These are phyloP conservation scores for Ophiocordyceps unilateralis DNA, from an alignment of 2,329 filamentous ascomycete species.

Conservation along the genomic window DNA sequence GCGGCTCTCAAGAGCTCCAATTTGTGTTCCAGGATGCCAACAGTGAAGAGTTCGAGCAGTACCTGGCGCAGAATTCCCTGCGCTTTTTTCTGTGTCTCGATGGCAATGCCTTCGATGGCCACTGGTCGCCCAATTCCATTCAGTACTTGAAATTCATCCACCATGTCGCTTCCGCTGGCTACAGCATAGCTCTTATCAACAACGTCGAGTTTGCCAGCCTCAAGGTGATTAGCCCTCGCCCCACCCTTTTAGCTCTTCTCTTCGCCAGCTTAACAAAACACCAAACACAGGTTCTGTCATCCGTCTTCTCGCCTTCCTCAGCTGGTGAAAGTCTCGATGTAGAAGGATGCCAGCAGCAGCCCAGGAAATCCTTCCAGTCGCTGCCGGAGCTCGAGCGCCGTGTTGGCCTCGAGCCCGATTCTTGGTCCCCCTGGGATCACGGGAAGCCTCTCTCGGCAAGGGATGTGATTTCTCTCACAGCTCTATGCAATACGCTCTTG, in stretches of 20 bases:
- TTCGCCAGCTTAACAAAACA: background rate
- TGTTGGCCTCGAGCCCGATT: background rate
- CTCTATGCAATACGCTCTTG: slow-evolving; percentile 5
- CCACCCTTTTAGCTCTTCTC: background rate
- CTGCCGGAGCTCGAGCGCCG: background rate
- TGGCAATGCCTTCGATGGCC: slow-evolving; percentile 20
- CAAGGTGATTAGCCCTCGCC: slow-evolving; percentile 26
- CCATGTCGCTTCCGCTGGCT: slow-evolving; percentile 34
- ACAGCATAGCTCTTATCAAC: slow-evolving; percentile 47
- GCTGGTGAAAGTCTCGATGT: background rate
- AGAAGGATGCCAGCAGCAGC: background rate
- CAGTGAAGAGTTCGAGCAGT: slow-evolving; percentile 32
- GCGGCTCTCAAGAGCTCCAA: slow-evolving; percentile 4
- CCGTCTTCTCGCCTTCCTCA: background rate
- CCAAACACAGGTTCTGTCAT: background rate
- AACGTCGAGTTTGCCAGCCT: slow-evolving; percentile 45
- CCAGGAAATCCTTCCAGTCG: background rate
- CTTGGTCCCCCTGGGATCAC: slow-evolving; percentile 5
- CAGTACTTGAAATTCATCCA: slow-evolving; percentile 19
- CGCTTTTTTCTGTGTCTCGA: slow-evolving; percentile 58
- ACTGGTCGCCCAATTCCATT: slow-evolving; percentile 12
- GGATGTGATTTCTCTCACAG: slow-evolving; percentile 6
- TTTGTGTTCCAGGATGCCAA: slow-evolving; percentile 28
- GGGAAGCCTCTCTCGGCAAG: slow-evolving; percentile 2
- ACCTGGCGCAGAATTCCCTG: slow-evolving; percentile 33